These are phyloP conservation scores for Massarina eburnea DNA, from an alignment of 2,329 filamentous ascomycete genomes.

Conservation along the genomic window DNA sequence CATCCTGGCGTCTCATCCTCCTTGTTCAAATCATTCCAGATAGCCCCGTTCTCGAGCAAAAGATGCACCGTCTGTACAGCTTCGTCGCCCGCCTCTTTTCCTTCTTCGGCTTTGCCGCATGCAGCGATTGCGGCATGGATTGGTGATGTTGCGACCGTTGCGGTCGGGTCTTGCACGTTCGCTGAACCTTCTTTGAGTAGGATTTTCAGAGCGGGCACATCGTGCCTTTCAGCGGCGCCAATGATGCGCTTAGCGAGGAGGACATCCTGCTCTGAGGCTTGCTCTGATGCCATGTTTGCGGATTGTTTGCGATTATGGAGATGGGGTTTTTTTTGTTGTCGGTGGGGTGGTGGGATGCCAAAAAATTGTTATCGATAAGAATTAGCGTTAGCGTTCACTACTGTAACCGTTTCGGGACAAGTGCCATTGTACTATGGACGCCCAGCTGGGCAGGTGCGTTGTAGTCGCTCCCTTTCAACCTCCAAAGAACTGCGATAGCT, in stretches of 20 bases:
- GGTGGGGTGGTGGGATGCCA: constrained; percentile 12
- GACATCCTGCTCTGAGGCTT: constrained; percentile 39
- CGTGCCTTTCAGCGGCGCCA: constrained; percentile 38
- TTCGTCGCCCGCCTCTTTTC: constrained; percentile 15
- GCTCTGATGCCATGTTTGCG: constrained; percentile 28
- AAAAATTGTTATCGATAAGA: constrained; percentile 1
- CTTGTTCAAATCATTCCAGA: constrained; percentile 43
- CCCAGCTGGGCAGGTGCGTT: too few species aligned
- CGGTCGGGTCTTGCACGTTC: constrained; percentile 41
- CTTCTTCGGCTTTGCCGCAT: constrained; percentile 33
- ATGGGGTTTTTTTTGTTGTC: constrained; percentile 7
- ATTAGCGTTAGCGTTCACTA: constrained; percentile 10
- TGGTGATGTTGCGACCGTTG: constrained; percentile 36
- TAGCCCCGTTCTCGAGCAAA: constrained; percentile 40
- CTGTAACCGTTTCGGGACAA: constrained; percentile 4
- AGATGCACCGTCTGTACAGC: constrained; percentile 31
- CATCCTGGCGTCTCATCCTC: constrained; percentile 43
- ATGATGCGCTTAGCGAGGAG: constrained; percentile 42
- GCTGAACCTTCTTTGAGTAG: constrained; percentile 40
- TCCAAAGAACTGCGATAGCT: too few species aligned
- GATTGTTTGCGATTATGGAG: constrained; percentile 1
- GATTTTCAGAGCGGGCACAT: constrained; percentile 35
- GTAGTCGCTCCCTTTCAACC: too few species aligned
- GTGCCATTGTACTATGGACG: too few species aligned
- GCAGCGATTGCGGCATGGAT: constrained; percentile 38